These are phyloP conservation scores for Coniferiporia sulphurascens DNA, from an alignment of 1,284 basidiomycete species.

Conservation along the genomic window DNA sequence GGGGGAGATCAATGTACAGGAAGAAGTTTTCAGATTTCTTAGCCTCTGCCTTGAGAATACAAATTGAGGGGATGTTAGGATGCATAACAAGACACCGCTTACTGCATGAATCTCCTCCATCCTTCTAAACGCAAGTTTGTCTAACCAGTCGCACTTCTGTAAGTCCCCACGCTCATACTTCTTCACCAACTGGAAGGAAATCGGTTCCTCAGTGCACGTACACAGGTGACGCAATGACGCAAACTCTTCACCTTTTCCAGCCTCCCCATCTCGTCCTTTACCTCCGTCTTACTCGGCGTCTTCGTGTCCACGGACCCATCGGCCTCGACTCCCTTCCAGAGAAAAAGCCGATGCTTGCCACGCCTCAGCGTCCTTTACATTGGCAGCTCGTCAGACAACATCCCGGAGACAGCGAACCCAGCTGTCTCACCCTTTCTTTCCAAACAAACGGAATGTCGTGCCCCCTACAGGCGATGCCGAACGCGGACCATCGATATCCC, in stretches of 20 bases:
- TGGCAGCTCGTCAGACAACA: not conserved
- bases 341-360: slow-evolving; percentile 83
- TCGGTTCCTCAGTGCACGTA: not conserved
- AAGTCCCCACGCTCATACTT: slow-evolving; percentile 94
- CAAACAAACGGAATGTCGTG: slow-evolving; percentile 85
- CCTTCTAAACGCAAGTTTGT: slow-evolving; percentile 87
- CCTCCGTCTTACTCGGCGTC: slow-evolving; percentile 82
- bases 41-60: slow-evolving; percentile 62
- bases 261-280: slow-evolving; percentile 88
- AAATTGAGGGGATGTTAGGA: not conserved
- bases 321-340: slow-evolving; percentile 82
- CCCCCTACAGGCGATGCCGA: slow-evolving; percentile 80
- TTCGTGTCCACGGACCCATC: slow-evolving; percentile 78
- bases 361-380: slow-evolving; percentile 73
- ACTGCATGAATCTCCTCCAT: slow-evolving; percentile 92
- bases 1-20: slow-evolving; percentile 91
- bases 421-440: slow-evolving; percentile 72
- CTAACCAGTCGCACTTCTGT: slow-evolving; percentile 94
- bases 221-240: not conserved
- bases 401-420: slow-evolving; percentile 10
- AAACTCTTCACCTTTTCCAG: slow-evolving; percentile 72
- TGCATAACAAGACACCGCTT: slow-evolving; percentile 26
- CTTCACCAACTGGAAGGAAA: slow-evolving; percentile 74
- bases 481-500: slow-evolving; percentile 84
- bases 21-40: slow-evolving; percentile 87